Percentiles rank a stretch among this genome's conserved stretches.
Conservation (phyloP, 1,284 basidiomycete genomes). For the Sanghuangporus weigelae region DNA sequence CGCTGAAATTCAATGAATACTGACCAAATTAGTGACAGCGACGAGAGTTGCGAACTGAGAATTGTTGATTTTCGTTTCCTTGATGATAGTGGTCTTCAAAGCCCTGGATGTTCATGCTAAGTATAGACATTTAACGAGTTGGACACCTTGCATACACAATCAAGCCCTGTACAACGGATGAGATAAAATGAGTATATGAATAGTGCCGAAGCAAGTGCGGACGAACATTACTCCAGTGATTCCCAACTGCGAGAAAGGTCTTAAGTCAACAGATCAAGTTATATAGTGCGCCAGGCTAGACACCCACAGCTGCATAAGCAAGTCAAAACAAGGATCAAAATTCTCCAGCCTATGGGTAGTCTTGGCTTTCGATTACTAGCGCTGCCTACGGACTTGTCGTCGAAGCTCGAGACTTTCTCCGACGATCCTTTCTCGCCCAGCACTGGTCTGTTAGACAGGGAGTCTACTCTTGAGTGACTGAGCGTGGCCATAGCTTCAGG, state of each 20-base stretch:
- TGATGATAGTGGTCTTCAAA: constrained; percentile 41
- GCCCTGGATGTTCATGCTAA: constrained; percentile 24
- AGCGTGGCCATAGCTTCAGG: not conserved
- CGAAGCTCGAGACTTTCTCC: constrained; percentile 11
- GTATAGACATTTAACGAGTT: not conserved
- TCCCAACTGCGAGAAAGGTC: constrained; percentile 32
- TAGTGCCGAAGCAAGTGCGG: not conserved
- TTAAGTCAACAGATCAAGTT: not conserved
- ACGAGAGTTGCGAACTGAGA: constrained; percentile 41
- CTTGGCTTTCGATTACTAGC: constrained; percentile 15
- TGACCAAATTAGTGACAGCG: constrained; percentile 37
- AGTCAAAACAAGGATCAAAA: constrained; percentile 26
- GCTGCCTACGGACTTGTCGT: not conserved
- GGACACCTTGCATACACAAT: constrained; percentile 28
- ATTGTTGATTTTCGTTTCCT: constrained; percentile 40
- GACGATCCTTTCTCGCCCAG: constrained; percentile 12
- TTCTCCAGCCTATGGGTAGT: constrained; percentile 27
- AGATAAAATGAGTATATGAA: not conserved
- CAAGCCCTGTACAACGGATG: constrained; percentile 29
- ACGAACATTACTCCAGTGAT: constrained; percentile 42
- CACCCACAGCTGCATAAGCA: constrained; percentile 31
- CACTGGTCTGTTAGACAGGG: not conserved
- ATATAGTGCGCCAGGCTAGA: not conserved
- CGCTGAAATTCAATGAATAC: not conserved
- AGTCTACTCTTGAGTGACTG: not conserved